A percentile compares a stretch with the other conserved stretches of the same genome.
phyloP scores from a whole-genome alignment of 2,329 filamentous ascomycete genomes.

The Emmonsiellopsis sp. region DNA sequence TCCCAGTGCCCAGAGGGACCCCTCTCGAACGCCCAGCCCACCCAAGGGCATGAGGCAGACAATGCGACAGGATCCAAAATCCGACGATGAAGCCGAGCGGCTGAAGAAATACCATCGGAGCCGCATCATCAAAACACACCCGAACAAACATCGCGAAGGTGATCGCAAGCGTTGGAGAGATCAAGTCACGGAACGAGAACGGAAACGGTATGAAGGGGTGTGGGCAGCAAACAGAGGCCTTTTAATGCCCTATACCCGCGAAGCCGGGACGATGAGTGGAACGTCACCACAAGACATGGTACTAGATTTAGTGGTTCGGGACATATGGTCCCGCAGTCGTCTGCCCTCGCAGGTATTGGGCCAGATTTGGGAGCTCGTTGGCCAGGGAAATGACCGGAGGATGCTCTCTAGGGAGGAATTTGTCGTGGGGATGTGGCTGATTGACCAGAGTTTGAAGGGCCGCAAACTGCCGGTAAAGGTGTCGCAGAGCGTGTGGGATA shows the following conservation, averaged over 20 bases:
- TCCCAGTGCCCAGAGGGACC: conserved; percentile 18
- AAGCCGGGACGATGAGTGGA: conserved; percentile 9
- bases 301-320: conserved; percentile 36
- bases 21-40: conserved; percentile 26
- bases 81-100: conserved; percentile 23
- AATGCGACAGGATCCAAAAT: conserved; percentile 29
- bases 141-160: conserved; percentile 40
- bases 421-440: conserved; percentile 42
- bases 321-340: conserved; percentile 41
- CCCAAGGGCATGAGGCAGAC: conserved; percentile 32
- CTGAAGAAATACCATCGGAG: conserved; percentile 21
- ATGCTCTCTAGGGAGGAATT: conserved; percentile 37
- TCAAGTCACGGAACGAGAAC: conserved; percentile 34
- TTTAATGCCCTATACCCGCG: conserved; percentile 5
- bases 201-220: conserved; percentile 41
- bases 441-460: conserved; percentile 39
- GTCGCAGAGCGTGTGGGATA: conserved; percentile 39
- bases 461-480: conserved; percentile 37
- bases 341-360: conserved; percentile 29
- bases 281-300: conserved; percentile 30
- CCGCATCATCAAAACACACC: conserved; percentile 34
- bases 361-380: conserved; percentile 39
- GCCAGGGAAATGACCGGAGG: conserved; percentile 26
- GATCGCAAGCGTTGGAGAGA: conserved; percentile 37
- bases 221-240: conserved; percentile 41